A percentile compares a stretch with the other conserved stretches of the same genome.
These are phyloP conservation scores for Metschnikowia lachancei DNA, from an alignment of 805 yeast genomes.

Conservation along the genomic window DNA sequence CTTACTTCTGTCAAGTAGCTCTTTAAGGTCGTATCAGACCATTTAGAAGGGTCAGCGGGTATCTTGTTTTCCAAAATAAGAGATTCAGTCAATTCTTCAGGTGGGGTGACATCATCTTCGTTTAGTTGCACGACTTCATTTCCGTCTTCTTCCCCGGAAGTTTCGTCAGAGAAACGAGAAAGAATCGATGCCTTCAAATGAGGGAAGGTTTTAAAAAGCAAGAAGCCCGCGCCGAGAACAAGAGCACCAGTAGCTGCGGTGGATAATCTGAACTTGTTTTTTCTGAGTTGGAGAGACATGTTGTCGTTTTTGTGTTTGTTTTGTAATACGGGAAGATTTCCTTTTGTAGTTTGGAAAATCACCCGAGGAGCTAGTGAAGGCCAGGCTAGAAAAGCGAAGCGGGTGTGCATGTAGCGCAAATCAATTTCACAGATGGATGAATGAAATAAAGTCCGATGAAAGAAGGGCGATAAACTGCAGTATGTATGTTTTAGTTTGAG, in stretches of 20 bases:
- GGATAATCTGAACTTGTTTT: slow-evolving; percentile 18
- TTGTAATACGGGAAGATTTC: not conserved
- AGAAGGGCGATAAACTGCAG: too few species aligned
- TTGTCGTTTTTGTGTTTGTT: not conserved
- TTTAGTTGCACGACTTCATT: slow-evolving; percentile 8
- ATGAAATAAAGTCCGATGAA: too few species aligned
- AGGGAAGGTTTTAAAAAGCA: slow-evolving; percentile 50
- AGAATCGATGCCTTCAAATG: slow-evolving; percentile 37
- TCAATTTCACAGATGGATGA: too few species aligned
- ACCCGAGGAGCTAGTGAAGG: slow-evolving; percentile 1
- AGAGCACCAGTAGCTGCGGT: slow-evolving; percentile 41
- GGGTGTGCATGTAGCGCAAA: too few species aligned
- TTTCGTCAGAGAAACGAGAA: slow-evolving; percentile 17
- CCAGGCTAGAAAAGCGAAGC: too few species aligned
- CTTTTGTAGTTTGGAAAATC: not conserved
- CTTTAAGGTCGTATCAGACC: slow-evolving; percentile 9
- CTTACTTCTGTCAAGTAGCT: slow-evolving; percentile 14
- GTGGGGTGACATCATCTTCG: slow-evolving; percentile 1
- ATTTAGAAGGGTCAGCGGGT: slow-evolving; percentile 3
- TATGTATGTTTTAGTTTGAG: too few species aligned
- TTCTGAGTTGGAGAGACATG: slow-evolving; percentile 26
- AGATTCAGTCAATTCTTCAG: slow-evolving; percentile 6
- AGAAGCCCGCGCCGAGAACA: slow-evolving; percentile 40
- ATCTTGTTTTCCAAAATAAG: slow-evolving; percentile 9
- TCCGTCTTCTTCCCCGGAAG: slow-evolving; percentile 14